Base-by-base conservation (phyloP, 805 yeast genomes). In the Pichia deserticola region DNA sequence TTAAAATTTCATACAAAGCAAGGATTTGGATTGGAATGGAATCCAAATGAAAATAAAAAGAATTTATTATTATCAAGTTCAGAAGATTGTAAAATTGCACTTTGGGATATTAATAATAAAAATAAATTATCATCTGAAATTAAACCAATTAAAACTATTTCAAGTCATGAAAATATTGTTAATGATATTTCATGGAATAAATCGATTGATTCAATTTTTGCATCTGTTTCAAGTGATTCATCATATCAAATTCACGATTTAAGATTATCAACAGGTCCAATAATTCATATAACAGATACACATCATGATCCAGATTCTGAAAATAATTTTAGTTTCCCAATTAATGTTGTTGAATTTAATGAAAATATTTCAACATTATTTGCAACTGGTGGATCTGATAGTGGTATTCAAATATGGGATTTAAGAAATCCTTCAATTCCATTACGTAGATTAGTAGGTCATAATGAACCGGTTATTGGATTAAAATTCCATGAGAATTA, bases 301-400 rank as follows among this genome's bases (percentile, higher is more conserved):
- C 84, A 79, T 55, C 68, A 67, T 3, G 84, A 76, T 43, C 78
- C 81, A n/a, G 51, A 51, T 33, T 50, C 51, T 11, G 57, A 54
- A 11, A 37, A 42, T 9, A 40, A 36, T 10, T 25, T 45, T 5
- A 51, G 48, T 49, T 50, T 40, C 15, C 53, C 60, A 12, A 81
- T 87, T 55, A 86, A 84, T 60, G 75, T 86, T 1, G 76, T 85
- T 42, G 78, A 76, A 40, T 85, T 85, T 67, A 84, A 84, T 59
- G 84, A 87, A 0, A 64, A 67, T 5, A 47, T 78, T 15, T 54
- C 60, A n/a, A 66, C 77, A 37, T 63, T 87, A 51, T 72, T 86
- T 44, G 90, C 84, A 12, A 85, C 93, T 1, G 96, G 86, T 27
- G 84, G 89, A 11, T 79, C 84, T 30, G 96, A 89, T 62, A 81